phyloP scores from a whole-genome alignment of 768 basidiomycete genomes.

The Xerocomellus dryophilus region DNA sequence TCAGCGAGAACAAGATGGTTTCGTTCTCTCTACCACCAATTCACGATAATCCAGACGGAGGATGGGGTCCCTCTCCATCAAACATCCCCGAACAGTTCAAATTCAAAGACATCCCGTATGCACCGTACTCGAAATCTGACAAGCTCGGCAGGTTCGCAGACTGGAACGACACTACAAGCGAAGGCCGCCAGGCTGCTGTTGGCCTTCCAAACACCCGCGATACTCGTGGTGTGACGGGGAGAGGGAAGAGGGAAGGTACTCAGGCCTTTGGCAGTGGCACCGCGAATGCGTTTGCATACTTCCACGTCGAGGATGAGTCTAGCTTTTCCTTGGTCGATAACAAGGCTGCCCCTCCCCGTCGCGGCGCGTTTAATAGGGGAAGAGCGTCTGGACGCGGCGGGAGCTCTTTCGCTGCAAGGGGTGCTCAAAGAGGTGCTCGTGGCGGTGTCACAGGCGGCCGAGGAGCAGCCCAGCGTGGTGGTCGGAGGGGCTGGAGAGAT shows the following conservation, averaged over 20 bases:
- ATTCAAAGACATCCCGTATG: constrained; percentile 98
- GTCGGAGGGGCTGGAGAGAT: constrained; percentile 79
- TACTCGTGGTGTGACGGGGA: constrained; percentile 49
- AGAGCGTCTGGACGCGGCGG: constrained; percentile 38
- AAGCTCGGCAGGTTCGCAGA: constrained; percentile 97
- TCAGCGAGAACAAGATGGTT: constrained; percentile 44
- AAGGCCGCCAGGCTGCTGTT: constrained; percentile 54
- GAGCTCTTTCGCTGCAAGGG: constrained; percentile 39
- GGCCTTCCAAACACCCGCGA: constrained; percentile 47
- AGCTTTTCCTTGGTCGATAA: constrained; percentile 95
- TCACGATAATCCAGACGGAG: constrained; percentile 88
- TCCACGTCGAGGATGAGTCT: constrained; percentile 97
- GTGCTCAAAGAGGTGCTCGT: constrained; percentile 43
- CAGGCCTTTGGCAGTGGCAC: constrained; percentile 89
- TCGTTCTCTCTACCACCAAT: constrained; percentile 87
- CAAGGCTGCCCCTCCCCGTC: constrained; percentile 66
- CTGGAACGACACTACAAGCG: constrained; percentile 82
- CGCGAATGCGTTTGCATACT: constrained; percentile 91
- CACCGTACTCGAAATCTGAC: constrained; percentile 98
- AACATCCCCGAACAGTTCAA: constrained; percentile 90
- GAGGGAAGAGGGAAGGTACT: constrained; percentile 69
- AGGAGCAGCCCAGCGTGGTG: constrained; percentile 36
- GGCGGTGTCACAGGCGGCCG: constrained; percentile 46
- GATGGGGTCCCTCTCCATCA: constrained; percentile 85
- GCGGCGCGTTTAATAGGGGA: constrained; percentile 64